phyloP scores from a whole-genome alignment of 805 yeast genomes.

The Gaillardinia entomophila region DNA sequence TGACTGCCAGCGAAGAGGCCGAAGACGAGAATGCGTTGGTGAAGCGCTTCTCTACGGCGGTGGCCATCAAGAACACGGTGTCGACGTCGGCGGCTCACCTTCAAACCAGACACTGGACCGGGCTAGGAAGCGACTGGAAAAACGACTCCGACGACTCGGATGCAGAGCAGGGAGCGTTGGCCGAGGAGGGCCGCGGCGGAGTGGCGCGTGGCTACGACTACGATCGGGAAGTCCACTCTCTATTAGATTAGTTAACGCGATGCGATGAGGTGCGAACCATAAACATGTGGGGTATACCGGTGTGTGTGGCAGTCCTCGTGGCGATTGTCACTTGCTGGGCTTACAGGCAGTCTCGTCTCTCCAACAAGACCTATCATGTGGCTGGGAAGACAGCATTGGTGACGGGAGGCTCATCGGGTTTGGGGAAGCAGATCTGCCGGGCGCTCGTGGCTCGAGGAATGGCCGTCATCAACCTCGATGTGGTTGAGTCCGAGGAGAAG shows the following conservation, averaged over 20 bases:
- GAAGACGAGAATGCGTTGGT: conserved; percentile 37
- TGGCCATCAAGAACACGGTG: conserved; percentile 69
- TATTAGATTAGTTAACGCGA: too few relatives aligned
- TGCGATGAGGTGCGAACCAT: too few relatives aligned
- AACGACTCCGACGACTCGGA: conserved; percentile 30
- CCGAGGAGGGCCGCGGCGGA: conserved; percentile 82
- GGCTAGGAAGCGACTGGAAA: conserved; percentile 79
- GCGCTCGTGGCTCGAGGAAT: conserved; percentile 10
- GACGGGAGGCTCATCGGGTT: conserved; percentile 49
- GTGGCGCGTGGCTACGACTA: conserved; percentile 80
- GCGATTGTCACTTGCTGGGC: too few relatives aligned
- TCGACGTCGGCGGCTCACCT: conserved; percentile 82
- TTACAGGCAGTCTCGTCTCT: too few relatives aligned
- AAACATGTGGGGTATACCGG: too few relatives aligned
- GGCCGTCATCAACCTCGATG: conserved; percentile 27
- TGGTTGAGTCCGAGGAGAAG: conserved; percentile 10
- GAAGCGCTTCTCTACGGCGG: conserved; percentile 49
- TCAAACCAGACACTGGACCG: conserved; percentile 78
- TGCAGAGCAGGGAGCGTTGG: conserved; percentile 64
- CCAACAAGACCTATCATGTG: too few relatives aligned
- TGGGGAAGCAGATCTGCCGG: conserved; percentile 39
- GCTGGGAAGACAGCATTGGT: conserved; percentile 35
- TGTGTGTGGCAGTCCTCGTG: too few relatives aligned
- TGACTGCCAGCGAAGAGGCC: conserved; percentile 37
- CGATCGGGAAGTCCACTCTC: too few relatives aligned